Conservation (phyloP, 2,329 filamentous ascomycete species). For the Pestalotiopsis sp. region DNA sequence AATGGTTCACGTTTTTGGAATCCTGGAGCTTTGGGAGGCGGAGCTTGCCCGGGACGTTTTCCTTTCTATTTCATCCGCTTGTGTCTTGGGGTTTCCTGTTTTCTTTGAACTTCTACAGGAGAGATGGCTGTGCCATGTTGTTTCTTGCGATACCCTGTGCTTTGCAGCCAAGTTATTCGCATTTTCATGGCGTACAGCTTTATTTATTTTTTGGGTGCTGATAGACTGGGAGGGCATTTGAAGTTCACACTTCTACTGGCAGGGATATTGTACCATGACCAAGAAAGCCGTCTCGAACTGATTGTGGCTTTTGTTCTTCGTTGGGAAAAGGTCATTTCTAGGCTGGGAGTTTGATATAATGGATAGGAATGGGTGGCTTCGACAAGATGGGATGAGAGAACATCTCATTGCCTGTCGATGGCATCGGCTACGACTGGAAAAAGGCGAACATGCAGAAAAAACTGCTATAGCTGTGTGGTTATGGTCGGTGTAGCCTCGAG, state of each 20-base stretch:
- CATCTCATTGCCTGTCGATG: background rate
- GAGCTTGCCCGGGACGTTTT: background rate
- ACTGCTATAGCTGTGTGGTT: background rate
- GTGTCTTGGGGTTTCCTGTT: conserved; percentile 26
- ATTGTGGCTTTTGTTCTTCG: conserved; percentile 7
- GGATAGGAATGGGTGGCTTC: background rate
- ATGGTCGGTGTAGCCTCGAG: background rate
- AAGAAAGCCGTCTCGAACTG: conserved; percentile 12
- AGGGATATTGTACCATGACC: conserved; percentile 20
- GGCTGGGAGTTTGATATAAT: conserved; percentile 20
- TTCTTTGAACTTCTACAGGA: conserved; percentile 27
- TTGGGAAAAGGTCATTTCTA: conserved; percentile 13
- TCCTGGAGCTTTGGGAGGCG: conserved; percentile 9
- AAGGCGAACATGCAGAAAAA: background rate
- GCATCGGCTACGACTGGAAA: background rate
- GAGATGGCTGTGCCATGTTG: conserved; percentile 33
- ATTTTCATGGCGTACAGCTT: conserved; percentile 33
- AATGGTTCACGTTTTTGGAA: background rate
- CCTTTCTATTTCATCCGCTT: background rate
- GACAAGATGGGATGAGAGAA: background rate
- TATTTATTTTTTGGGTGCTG: conserved; percentile 25
- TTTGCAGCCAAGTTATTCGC: conserved; percentile 31
- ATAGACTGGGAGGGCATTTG: conserved; percentile 34
- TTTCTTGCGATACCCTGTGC: conserved; percentile 31
- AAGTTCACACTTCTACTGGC: conserved; percentile 38